Conservation (phyloP, 306 rosid genomes). For the Delonix regia region DNA sequence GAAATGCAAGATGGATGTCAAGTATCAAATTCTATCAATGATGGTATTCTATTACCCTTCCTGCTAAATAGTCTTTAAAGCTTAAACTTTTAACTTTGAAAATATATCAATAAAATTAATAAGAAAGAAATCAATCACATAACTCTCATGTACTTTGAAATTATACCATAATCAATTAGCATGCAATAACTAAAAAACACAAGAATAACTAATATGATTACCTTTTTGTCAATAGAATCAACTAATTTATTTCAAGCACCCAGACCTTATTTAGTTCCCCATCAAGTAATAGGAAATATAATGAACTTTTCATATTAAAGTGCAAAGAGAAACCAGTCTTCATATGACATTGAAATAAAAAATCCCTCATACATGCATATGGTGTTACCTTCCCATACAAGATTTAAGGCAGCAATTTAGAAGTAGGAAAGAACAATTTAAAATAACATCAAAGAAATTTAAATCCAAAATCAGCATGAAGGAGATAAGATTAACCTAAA, state of each 20-base stretch:
- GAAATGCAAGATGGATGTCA: background rate
- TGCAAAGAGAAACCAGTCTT: background rate
- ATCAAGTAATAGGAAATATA: background rate
- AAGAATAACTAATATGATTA: too few species aligned
- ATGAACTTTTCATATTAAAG: background rate
- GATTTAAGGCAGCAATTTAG: background rate
- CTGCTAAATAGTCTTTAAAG: background rate
- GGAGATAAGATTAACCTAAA: slow-evolving; percentile 48
- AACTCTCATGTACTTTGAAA: background rate
- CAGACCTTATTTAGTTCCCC: background rate
- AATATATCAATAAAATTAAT: background rate
- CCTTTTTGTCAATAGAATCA: background rate
- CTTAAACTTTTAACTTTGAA: too few species aligned
- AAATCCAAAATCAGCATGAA: background rate
- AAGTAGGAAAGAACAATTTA: background rate
- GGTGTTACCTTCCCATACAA: background rate
- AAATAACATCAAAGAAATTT: background rate
- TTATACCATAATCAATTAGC: too few species aligned
- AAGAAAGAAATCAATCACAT: background rate
- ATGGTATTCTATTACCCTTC: background rate
- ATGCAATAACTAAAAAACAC: too few species aligned
- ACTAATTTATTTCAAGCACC: background rate
- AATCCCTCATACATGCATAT: background rate
- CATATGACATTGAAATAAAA: background rate
- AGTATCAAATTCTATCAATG: background rate